phyloP scores from a whole-genome alignment of 768 basidiomycete species.

The Leccinum barrowsii region DNA sequence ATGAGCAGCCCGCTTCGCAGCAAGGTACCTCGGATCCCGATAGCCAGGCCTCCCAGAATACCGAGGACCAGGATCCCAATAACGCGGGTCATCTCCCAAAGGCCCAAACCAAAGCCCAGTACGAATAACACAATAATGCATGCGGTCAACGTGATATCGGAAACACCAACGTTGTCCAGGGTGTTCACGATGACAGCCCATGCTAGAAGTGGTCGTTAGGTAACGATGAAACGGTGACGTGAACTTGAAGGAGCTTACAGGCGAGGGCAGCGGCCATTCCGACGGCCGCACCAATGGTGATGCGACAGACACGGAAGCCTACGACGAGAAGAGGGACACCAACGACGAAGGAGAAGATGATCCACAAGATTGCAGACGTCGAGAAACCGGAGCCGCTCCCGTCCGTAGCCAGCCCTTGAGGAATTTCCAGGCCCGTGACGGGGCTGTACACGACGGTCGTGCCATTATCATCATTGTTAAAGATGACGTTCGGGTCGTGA shows the following conservation, averaged over 20 bases:
- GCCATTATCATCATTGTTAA: conserved; percentile 29
- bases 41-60: conserved; percentile 52
- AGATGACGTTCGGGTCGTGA: conserved; percentile 30
- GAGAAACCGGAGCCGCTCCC: conserved; percentile 52
- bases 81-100: conserved; percentile 49
- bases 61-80: conserved; percentile 46
- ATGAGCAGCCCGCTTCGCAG: conserved; percentile 50
- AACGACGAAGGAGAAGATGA: conserved; percentile 46
- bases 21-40: conserved; percentile 53
- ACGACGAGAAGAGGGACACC: conserved; percentile 53
- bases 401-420: conserved; percentile 57
- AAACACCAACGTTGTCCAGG: conserved; percentile 42
- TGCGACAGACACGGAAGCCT: conserved; percentile 55
- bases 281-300: conserved; percentile 52
- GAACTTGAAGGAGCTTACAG: conserved; percentile 31
- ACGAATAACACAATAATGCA: conserved; percentile 49
- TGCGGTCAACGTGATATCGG: conserved; percentile 49
- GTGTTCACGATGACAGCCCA: conserved; percentile 66
- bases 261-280: conserved; percentile 49
- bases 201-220: conserved; percentile 32
- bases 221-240: background rate
- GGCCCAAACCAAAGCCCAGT: conserved; percentile 49
- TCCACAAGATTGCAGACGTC: conserved; percentile 54
- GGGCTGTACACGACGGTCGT: conserved; percentile 44
- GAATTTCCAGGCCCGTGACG: conserved; percentile 38